Conservation (phyloP, 1,284 basidiomycete genomes). For the Rhodotorula sp. region DNA sequence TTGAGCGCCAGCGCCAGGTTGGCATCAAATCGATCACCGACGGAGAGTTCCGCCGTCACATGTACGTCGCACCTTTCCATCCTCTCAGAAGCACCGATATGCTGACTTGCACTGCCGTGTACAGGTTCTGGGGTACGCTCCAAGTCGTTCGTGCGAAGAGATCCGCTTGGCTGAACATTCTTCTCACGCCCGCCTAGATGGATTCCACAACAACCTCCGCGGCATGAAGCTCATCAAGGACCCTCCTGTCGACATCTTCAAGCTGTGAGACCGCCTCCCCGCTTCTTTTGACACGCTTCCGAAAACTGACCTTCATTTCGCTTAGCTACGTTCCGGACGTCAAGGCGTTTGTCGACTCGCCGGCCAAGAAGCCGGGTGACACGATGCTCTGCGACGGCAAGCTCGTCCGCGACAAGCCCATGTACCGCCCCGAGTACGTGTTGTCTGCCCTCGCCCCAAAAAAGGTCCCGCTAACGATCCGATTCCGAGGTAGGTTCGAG, state of each 20-base stretch:
- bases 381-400: constrained; percentile 54
- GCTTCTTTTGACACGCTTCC: not conserved
- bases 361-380: constrained; percentile 46
- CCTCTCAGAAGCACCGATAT: accelerated
- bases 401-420: constrained; percentile 61
- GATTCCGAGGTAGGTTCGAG: constrained; percentile 42
- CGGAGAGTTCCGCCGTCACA: constrained; percentile 48
- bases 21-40: constrained; percentile 50
- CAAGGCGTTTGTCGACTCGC: constrained; percentile 50
- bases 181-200: constrained; percentile 47
- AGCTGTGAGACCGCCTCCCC: constrained; percentile 43
- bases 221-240: constrained; percentile 61
- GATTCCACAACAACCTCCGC: constrained; percentile 58
- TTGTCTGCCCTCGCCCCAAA: constrained; percentile 18
- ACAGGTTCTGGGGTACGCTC: constrained; percentile 42
- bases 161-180: too few relatives aligned
- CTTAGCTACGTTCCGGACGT: constrained; percentile 54
- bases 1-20: constrained; percentile 46
- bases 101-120: not conserved
- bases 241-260: constrained; percentile 50
- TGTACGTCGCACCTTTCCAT: not conserved
- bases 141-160: too few relatives aligned
- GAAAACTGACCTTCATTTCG: not conserved
- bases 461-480: too few relatives aligned
- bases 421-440: constrained; percentile 54